phyloP scores from a whole-genome alignment of 176 grass and related monocot species.

The Typha latifolia region DNA sequence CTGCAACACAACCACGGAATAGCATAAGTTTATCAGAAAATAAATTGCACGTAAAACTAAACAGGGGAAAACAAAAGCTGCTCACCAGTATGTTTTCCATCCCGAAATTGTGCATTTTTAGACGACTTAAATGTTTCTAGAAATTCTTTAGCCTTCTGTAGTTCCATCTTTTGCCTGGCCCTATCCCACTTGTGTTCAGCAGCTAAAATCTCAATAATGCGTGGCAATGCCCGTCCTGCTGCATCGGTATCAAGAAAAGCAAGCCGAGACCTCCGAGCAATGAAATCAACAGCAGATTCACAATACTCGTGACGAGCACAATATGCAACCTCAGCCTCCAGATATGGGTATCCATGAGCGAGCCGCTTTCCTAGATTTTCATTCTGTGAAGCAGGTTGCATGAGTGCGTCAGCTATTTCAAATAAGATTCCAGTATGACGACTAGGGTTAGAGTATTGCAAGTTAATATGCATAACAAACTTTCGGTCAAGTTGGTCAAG shows the following conservation, averaged over 20 bases:
- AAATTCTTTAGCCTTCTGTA: conserved; percentile 64
- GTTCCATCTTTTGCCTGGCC: conserved; percentile 47
- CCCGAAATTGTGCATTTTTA: conserved; percentile 78
- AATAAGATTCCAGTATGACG: no score
- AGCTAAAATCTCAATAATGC: conserved; percentile 65
- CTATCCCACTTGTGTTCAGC: conserved; percentile 82
- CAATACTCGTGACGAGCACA: conserved; percentile 85
- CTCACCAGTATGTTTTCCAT: conserved; percentile 84
- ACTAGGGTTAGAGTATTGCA: no score
- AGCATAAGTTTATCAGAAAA: background rate
- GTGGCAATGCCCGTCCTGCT: conserved; percentile 57
- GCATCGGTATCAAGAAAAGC: conserved; percentile 93
- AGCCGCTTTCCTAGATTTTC: conserved; percentile 81
- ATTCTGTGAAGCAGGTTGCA: conserved; percentile 32
- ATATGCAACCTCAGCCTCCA: conserved; percentile 97
- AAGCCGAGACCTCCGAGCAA: conserved; percentile 76
- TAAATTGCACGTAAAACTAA: background rate
- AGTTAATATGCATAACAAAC: no score
- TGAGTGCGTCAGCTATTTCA: no score
- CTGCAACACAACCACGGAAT: background rate
- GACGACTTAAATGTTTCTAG: conserved; percentile 89
- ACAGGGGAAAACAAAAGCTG: background rate
- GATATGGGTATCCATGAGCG: conserved; percentile 76
- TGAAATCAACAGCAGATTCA: conserved; percentile 72
- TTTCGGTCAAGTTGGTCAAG: no score